These are phyloP conservation scores for Thelonectria blattea DNA, from an alignment of 2,329 filamentous ascomycete species.

Conservation along the genomic window DNA sequence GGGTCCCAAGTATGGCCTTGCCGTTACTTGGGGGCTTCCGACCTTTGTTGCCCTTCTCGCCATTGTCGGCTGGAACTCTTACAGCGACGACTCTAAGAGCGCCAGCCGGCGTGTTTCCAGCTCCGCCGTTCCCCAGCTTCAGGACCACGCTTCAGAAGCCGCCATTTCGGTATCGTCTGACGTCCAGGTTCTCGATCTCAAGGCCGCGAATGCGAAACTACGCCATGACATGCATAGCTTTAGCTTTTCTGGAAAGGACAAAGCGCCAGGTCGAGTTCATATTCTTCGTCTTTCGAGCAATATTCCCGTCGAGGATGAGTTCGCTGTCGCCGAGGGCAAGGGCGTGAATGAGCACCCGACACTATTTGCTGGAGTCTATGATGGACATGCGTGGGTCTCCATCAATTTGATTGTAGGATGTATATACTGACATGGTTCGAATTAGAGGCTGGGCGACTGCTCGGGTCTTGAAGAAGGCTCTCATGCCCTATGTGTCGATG, in stretches of 20 bases:
- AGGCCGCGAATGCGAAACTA: conserved; percentile 40
- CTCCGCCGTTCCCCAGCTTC: conserved; percentile 18
- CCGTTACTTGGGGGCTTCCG: neutral
- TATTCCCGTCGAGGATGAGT: conserved; percentile 45
- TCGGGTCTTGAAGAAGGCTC: conserved; percentile 45
- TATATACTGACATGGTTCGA: conserved; percentile 9
- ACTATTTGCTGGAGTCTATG: conserved; percentile 50
- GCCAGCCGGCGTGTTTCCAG: neutral
- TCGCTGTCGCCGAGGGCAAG: conserved; percentile 41
- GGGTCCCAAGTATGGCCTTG: neutral
- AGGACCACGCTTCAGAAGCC: conserved; percentile 24
- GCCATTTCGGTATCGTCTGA: conserved; percentile 38
- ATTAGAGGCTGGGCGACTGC: conserved; percentile 51
- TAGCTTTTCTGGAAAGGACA: conserved; percentile 36
- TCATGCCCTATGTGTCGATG: conserved; percentile 51
- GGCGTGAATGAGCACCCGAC: conserved; percentile 39
- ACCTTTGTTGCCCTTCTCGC: neutral
- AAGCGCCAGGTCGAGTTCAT: conserved; percentile 41
- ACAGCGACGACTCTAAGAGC: neutral
- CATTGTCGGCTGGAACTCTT: conserved; percentile 14
- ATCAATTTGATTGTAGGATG: too few relatives aligned
- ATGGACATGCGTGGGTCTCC: conserved; percentile 54
- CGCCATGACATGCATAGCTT: conserved; percentile 41
- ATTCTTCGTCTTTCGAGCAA: conserved; percentile 45
- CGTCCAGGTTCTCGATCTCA: conserved; percentile 34